phyloP scores from a whole-genome alignment of 1,284 basidiomycete genomes.

The Cryptococcus deneoformans region DNA sequence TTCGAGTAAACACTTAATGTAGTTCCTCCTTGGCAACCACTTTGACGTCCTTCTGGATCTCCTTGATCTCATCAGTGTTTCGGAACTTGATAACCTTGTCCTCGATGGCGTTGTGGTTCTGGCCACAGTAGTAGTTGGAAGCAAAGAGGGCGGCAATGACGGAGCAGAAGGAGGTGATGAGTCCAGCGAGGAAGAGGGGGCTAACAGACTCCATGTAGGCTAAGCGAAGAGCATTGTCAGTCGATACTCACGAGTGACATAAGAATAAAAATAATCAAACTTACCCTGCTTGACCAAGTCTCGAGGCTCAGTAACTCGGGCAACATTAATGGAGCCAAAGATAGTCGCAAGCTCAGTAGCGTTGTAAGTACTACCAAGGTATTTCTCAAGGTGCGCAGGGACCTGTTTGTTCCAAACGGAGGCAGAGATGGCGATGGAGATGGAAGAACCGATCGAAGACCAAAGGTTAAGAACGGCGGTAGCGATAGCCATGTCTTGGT shows the following conservation, averaged over 20 bases:
- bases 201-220: slow-evolving; percentile 32
- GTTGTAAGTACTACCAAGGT: slow-evolving; percentile 12
- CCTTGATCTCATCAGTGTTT: no score
- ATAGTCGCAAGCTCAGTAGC: slow-evolving; percentile 22
- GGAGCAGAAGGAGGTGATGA: slow-evolving; percentile 24
- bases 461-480: slow-evolving; percentile 44
- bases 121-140: slow-evolving; percentile 33
- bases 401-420: slow-evolving; percentile 39
- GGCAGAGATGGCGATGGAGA: slow-evolving; percentile 38
- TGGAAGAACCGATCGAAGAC: slow-evolving; percentile 38
- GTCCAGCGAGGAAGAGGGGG: slow-evolving; percentile 25
- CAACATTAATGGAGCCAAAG: slow-evolving; percentile 22
- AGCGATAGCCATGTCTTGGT: slow-evolving; percentile 41
- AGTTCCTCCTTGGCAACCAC: no score
- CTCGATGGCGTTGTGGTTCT: slow-evolving; percentile 38
- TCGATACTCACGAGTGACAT: no score
- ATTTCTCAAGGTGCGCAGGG: slow-evolving; percentile 20
- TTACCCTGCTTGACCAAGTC: slow-evolving; percentile 16
- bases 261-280: no score
- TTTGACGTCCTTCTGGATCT: no score
- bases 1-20: no score
- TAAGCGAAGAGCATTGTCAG: no score
- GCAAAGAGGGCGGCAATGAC: slow-evolving; percentile 19
- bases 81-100: background rate
- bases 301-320: slow-evolving; percentile 18